phyloP scores from a whole-genome alignment of 768 basidiomycete genomes.

The Auricularia cornea region DNA sequence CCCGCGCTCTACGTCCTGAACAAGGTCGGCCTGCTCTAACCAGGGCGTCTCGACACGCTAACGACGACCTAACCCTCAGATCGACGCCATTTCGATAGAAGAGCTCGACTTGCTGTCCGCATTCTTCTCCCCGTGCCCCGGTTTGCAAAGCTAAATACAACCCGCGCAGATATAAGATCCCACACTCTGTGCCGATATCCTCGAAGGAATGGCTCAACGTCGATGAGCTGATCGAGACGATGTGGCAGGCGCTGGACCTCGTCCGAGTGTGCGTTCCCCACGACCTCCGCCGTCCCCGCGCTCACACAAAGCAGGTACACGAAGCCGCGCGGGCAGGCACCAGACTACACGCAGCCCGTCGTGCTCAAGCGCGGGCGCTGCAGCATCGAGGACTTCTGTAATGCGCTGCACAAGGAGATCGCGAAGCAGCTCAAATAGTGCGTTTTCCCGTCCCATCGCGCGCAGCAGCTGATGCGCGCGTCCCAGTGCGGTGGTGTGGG shows the following conservation, averaged over 20 bases:
- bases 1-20: constrained; percentile 86
- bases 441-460: constrained; percentile 18
- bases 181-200: constrained; percentile 89
- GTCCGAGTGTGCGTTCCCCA: constrained; percentile 58
- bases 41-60: too few relatives aligned
- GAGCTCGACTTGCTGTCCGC: constrained; percentile 84
- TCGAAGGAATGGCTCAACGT: constrained; percentile 94
- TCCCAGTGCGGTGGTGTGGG: constrained; percentile 83
- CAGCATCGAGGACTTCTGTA: constrained; percentile 85
- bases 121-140: background rate
- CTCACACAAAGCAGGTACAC: constrained; percentile 45
- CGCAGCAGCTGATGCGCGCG: background rate
- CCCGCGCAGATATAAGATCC: constrained; percentile 73
- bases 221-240: constrained; percentile 84
- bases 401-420: constrained; percentile 92
- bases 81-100: constrained; percentile 97
- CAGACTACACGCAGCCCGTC: constrained; percentile 88
- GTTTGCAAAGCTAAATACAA: constrained; percentile 2
- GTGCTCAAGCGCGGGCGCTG: constrained; percentile 61
- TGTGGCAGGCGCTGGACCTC: constrained; percentile 91
- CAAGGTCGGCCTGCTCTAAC: constrained; percentile 43
- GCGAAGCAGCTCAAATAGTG: constrained; percentile 97
- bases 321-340: constrained; percentile 82
- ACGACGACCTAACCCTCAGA: too few relatives aligned
- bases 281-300: background rate